A percentile compares a stretch with the other conserved stretches of the same genome.
Evolutionary conservation across 2,329 filamentous ascomycete genomes (phyloP).

Genomic region (Cercospora sp.): DNA sequence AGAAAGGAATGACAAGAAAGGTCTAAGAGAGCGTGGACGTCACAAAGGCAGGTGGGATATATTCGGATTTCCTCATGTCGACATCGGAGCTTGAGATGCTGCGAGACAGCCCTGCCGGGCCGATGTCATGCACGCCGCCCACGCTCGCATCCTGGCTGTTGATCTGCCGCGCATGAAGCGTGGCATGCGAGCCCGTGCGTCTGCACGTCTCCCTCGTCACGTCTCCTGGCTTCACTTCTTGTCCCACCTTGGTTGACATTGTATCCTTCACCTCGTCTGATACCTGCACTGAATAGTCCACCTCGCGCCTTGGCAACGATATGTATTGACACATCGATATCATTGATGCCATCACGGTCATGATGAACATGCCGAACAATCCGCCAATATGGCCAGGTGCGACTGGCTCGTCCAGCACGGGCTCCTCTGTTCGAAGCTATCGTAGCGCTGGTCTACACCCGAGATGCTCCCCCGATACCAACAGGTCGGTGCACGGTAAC

Average conservation of each 20-base stretch:
- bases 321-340: neutral
- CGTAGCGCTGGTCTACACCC: neutral
- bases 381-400: neutral
- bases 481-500: constrained; percentile 3
- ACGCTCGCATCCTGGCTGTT: neutral
- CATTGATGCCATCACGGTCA: neutral
- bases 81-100: constrained; percentile 3
- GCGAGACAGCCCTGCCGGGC: neutral
- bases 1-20: neutral
- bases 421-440: constrained; percentile 9
- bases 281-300: neutral
- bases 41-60: neutral
- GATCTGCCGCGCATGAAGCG: constrained; percentile 1
- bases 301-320: neutral
- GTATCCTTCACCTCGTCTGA: neutral
- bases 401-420: constrained; percentile 2
- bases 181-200: neutral
- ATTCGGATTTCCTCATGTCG: neutral
- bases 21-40: neutral
- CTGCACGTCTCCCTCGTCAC: neutral
- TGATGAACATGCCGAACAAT: neutral
- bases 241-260: neutral
- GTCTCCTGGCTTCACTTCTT: neutral
- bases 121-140: neutral
- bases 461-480: neutral